Conservation (phyloP, 140 eudicot genomes). For the Anethum foeniculum region DNA sequence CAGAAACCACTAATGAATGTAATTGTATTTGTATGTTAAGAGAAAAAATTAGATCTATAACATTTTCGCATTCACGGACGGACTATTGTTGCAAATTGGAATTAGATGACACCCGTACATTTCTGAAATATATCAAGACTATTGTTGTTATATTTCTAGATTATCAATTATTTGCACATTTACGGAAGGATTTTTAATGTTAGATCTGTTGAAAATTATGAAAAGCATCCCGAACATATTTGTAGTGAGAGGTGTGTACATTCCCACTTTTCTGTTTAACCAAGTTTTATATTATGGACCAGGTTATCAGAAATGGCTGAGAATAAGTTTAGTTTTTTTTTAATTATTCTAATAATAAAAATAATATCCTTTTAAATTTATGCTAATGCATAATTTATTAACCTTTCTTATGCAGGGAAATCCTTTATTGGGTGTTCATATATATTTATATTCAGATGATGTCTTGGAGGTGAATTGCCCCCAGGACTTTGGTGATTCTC, state of each 20-base stretch:
- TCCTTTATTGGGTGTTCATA: constrained; percentile 94
- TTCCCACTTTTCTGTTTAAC: neutral
- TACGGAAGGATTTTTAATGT: neutral
- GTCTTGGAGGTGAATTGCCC: constrained; percentile 73
- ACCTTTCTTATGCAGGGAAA: constrained; percentile 51
- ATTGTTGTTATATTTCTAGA: neutral
- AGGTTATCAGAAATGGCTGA: neutral
- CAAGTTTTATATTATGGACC: neutral
- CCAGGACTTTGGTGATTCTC: constrained; percentile 65
- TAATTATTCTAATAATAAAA: neutral
- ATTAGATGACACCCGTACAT: neutral
- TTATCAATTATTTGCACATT: neutral
- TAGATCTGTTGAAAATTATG: neutral
- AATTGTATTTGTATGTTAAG: neutral
- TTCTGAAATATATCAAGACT: neutral
- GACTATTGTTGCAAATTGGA: neutral
- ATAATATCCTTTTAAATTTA: neutral
- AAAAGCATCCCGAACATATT: neutral
- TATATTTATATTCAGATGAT: constrained; percentile 84
- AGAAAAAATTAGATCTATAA: neutral
- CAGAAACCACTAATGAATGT: neutral
- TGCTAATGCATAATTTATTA: constrained; percentile 18
- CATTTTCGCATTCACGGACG: neutral
- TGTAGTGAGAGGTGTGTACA: neutral
- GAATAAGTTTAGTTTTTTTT: neutral